Conservation (phyloP, 164 flowering plant species). For the Tetrastigma voinierianum region DNA sequence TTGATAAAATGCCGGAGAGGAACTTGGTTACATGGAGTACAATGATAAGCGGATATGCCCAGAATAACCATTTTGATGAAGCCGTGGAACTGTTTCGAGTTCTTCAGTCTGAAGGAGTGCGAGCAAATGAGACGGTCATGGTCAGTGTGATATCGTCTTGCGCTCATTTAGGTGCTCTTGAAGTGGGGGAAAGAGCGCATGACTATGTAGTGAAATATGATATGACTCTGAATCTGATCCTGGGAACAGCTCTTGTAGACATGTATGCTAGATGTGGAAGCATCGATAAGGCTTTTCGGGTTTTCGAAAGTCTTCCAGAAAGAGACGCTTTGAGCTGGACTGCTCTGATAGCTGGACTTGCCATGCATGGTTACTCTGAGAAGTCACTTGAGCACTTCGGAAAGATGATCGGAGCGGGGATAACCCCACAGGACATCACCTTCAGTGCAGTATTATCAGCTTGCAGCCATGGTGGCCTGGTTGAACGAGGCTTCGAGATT, state of each 20-base stretch:
- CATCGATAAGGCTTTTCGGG: conserved; percentile 20
- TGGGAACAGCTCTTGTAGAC: conserved; percentile 32
- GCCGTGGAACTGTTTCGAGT: conserved; percentile 26
- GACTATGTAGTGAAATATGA: conserved; percentile 18
- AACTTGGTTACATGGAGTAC: conserved; percentile 33
- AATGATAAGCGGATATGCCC: conserved; percentile 29
- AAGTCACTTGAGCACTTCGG: background rate
- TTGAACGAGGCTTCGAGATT: conserved; percentile 7
- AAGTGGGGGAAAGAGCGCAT: conserved; percentile 22
- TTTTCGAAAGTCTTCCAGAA: conserved; percentile 21
- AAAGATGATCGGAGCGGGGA: background rate
- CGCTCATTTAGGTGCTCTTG: conserved; percentile 30
- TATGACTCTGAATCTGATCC: conserved; percentile 15
- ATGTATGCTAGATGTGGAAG: conserved; percentile 29
- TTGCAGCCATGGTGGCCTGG: conserved; percentile 15
- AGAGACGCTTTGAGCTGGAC: conserved; percentile 22
- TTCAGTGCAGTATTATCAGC: conserved; percentile 10
- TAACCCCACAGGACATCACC: conserved; percentile 8
- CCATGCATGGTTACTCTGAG: conserved; percentile 11
- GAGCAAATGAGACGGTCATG: conserved; percentile 24
- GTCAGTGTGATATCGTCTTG: conserved; percentile 25
- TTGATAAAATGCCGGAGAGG: conserved; percentile 27
- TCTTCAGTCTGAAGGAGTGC: conserved; percentile 13
- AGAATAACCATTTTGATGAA: conserved; percentile 9
- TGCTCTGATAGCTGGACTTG: conserved; percentile 20